Evolutionary conservation across 2,329 filamentous ascomycete genomes (phyloP).

Genomic region (Pseudogymnoascus sp.): DNA sequence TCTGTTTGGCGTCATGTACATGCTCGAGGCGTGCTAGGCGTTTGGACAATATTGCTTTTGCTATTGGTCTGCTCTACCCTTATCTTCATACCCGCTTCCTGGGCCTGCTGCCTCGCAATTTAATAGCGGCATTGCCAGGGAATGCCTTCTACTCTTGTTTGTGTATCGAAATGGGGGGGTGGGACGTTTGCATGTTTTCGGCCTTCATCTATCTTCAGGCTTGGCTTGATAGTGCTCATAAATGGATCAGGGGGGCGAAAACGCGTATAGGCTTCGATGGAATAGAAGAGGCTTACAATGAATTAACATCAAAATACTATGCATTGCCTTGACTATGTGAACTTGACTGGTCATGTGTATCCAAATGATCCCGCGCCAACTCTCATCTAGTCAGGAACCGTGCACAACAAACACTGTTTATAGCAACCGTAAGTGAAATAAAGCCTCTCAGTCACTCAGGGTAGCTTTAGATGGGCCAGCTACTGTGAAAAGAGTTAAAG

Average conservation of each 20-base stretch:
- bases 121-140: slow-evolving; percentile 7
- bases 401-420: not conserved
- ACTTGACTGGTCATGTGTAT: not conserved
- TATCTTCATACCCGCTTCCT: slow-evolving; percentile 8
- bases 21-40: slow-evolving; percentile 7
- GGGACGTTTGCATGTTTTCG: slow-evolving; percentile 8
- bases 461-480: not conserved
- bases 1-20: slow-evolving; percentile 7
- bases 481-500: not conserved
- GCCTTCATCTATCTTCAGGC: slow-evolving; percentile 7
- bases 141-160: slow-evolving; percentile 7
- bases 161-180: slow-evolving; percentile 6
- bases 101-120: slow-evolving; percentile 6
- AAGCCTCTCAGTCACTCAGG: not conserved
- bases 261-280: slow-evolving; percentile 5
- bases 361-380: not conserved
- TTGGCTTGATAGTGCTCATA: slow-evolving; percentile 6
- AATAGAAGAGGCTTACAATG: slow-evolving; percentile 9
- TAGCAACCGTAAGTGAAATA: not conserved
- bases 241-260: slow-evolving; percentile 7
- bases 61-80: slow-evolving; percentile 8
- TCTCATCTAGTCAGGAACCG: not conserved
- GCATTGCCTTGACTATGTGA: not conserved
- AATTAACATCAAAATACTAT: slow-evolving; percentile 5
- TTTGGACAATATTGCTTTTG: slow-evolving; percentile 8